Percentiles rank a stretch among this genome's conserved stretches.
Conservation (phyloP, 1,284 basidiomycete species). For the Waitea zeae region DNA sequence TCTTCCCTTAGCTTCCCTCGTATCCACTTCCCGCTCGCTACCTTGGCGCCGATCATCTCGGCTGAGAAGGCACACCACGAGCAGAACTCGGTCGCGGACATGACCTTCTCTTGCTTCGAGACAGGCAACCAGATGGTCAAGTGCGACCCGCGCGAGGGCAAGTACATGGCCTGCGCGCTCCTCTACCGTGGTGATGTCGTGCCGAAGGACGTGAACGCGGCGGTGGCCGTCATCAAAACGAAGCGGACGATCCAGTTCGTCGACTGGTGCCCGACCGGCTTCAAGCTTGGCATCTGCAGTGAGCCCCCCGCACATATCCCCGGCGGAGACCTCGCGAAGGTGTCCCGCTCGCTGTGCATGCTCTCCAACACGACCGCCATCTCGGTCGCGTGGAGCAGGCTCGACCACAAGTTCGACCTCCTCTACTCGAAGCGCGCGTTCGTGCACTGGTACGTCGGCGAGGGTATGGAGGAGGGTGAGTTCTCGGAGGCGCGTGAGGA, state of each 20-base stretch:
- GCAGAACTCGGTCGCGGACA: slow-evolving; percentile 86
- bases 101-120: slow-evolving; percentile 92
- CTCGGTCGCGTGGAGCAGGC: slow-evolving; percentile 74
- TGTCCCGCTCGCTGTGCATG: slow-evolving; percentile 81
- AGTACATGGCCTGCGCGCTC: slow-evolving; percentile 74
- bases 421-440: slow-evolving; percentile 89
- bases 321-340: slow-evolving; percentile 78
- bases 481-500: slow-evolving; percentile 97
- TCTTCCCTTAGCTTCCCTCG: slow-evolving; percentile 61
- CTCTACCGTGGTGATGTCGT: slow-evolving; percentile 81
- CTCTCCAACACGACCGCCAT: slow-evolving; percentile 79
- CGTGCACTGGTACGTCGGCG: slow-evolving; percentile 90
- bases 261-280: slow-evolving; percentile 83
- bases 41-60: slow-evolving; percentile 82
- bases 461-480: slow-evolving; percentile 99
- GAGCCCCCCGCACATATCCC: slow-evolving; percentile 75
- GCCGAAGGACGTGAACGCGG: slow-evolving; percentile 80
- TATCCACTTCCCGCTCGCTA: slow-evolving; percentile 87
- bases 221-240: slow-evolving; percentile 75
- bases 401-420: slow-evolving; percentile 98
- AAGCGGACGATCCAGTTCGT: slow-evolving; percentile 72
- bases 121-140: slow-evolving; percentile 85
- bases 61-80: slow-evolving; percentile 71
- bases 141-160: slow-evolving; percentile 69
- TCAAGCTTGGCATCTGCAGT: slow-evolving; percentile 88